These are phyloP conservation scores for Clathrospora elynae DNA, from an alignment of 2,329 filamentous ascomycete species.

Conservation along the genomic window DNA sequence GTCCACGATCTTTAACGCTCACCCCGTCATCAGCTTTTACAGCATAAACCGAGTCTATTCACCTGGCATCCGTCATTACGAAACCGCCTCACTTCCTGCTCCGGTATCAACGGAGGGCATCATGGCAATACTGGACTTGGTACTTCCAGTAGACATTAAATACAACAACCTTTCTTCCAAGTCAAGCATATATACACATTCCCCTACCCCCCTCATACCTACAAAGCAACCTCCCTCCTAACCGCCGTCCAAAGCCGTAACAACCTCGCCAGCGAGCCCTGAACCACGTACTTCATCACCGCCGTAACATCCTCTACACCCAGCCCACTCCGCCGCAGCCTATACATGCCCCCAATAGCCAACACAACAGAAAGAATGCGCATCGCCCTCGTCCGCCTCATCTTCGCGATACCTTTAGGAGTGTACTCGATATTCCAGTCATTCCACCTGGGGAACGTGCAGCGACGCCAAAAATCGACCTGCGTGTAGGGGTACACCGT, in stretches of 20 bases:
- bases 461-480: conserved; percentile 57
- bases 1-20: too few species aligned
- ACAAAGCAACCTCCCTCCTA: conserved; percentile 7
- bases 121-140: too few species aligned
- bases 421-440: conserved; percentile 61
- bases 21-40: too few species aligned
- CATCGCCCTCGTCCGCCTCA: conserved; percentile 24
- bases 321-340: conserved; percentile 32
- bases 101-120: too few species aligned
- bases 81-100: too few species aligned
- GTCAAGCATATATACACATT: too few species aligned
- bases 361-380: conserved; percentile 27
- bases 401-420: conserved; percentile 51
- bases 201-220: too few species aligned
- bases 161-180: too few species aligned
- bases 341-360: conserved; percentile 30
- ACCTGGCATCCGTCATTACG: too few species aligned
- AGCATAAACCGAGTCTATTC: too few species aligned
- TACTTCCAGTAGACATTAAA: too few species aligned
- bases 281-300: conserved; percentile 15
- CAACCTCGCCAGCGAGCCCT: conserved; percentile 13
- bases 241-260: conserved; percentile 10
- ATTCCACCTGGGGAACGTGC: conserved; percentile 59
- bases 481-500: conserved; percentile 66
- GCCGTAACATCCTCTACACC: conserved; percentile 27